A percentile compares a stretch with the other conserved stretches of the same genome.
These are phyloP conservation scores for Naganishia randhawae DNA, from an alignment of 768 basidiomycete genomes.

Conservation along the genomic window DNA sequence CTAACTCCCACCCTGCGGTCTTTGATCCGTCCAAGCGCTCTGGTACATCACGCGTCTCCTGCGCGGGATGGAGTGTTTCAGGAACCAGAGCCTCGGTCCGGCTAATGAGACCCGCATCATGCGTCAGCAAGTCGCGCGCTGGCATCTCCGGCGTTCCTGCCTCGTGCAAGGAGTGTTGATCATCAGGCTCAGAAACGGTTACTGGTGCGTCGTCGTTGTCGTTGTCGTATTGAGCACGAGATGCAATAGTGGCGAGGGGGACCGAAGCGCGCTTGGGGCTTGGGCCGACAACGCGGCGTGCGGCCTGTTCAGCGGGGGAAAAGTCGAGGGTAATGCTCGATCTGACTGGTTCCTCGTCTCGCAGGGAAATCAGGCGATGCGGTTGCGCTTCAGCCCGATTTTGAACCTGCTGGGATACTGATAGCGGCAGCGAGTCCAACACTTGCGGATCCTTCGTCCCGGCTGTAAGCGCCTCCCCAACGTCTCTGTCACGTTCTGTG, in stretches of 20 bases:
- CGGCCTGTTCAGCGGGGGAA: neutral
- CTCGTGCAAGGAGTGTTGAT: neutral
- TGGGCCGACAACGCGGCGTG: neutral
- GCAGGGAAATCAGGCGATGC: neutral
- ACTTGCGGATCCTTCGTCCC: too few relatives aligned
- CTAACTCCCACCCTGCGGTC: too few relatives aligned
- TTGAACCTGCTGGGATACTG: neutral
- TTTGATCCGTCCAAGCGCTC: too few relatives aligned
- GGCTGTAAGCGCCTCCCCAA: too few relatives aligned
- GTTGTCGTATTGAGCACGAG: neutral
- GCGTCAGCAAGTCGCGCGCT: too few relatives aligned
- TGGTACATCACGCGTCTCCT: too few relatives aligned
- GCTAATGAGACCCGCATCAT: neutral
- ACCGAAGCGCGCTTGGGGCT: neutral
- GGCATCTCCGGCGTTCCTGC: neutral
- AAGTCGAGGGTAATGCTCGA: neutral
- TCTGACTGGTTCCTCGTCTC: neutral
- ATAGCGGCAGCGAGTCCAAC: neutral
- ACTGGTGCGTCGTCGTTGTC: neutral
- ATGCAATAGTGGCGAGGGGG: too few relatives aligned
- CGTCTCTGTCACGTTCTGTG: too few relatives aligned
- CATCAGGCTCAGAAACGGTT: neutral
- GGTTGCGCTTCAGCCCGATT: too few relatives aligned
- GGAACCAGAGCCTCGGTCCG: neutral
- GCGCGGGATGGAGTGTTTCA: too few relatives aligned